These are phyloP conservation scores for Pseudogymnoascus sp. DNA, from an alignment of 2,329 filamentous ascomycete species.

Conservation along the genomic window DNA sequence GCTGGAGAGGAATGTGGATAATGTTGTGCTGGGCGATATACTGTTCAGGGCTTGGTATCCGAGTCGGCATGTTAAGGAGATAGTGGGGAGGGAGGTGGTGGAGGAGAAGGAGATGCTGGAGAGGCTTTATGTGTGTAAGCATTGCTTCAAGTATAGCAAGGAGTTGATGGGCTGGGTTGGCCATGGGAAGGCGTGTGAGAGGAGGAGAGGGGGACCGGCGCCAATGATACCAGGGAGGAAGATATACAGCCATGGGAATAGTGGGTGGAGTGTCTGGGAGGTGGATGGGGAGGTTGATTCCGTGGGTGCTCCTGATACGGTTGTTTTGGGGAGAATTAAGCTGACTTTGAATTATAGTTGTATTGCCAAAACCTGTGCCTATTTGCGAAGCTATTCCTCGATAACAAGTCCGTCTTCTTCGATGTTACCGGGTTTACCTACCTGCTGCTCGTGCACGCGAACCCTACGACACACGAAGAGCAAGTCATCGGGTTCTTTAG, in stretches of 20 bases:
- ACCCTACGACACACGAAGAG: slow-evolving; percentile 23
- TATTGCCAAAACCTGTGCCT: slow-evolving; percentile 94
- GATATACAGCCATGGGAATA: slow-evolving; percentile 62
- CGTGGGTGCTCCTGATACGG: slow-evolving; percentile 36
- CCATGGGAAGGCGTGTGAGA: slow-evolving; percentile 53
- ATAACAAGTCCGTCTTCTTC: slow-evolving; percentile 98
- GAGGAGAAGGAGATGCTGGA: slow-evolving; percentile 42
- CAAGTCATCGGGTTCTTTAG: slow-evolving; percentile 94
- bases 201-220: slow-evolving; percentile 26
- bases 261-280: slow-evolving; percentile 82
- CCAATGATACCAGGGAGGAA: slow-evolving; percentile 55
- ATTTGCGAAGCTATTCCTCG: slow-evolving; percentile 94
- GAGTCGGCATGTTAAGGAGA: slow-evolving; percentile 76
- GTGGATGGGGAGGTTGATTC: slow-evolving; percentile 83
- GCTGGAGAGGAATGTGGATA: slow-evolving; percentile 69
- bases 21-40: slow-evolving; percentile 77
- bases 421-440: slow-evolving; percentile 92
- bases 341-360: slow-evolving; percentile 41
- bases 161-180: slow-evolving; percentile 52
- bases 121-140: slow-evolving; percentile 77
- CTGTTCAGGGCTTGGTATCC: slow-evolving; percentile 89
- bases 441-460: slow-evolving; percentile 76
- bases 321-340: background rate
- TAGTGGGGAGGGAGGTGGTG: slow-evolving; percentile 43
- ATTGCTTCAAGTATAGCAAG: slow-evolving; percentile 87